A percentile compares a stretch with the other conserved stretches of the same genome.
Evolutionary conservation across 208 protist species (phyloP).

Genomic region (Lotmaria passim): DNA sequence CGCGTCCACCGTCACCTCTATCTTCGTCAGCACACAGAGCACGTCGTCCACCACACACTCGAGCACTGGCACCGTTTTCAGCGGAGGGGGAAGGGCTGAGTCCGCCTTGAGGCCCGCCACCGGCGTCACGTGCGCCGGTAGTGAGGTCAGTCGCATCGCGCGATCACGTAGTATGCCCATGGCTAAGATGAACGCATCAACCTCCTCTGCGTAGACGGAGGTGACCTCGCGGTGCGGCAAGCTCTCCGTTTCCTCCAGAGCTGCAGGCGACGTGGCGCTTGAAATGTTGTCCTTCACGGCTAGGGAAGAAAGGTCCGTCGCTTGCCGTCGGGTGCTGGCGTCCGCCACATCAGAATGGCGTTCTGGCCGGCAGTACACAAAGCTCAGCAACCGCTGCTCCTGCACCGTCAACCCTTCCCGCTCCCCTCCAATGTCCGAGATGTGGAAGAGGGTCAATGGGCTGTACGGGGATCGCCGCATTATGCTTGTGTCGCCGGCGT

Average conservation of each 20-base stretch:
- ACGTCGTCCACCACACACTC: conserved; percentile 69
- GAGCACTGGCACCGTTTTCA: conserved; percentile 51
- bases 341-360: conserved; percentile 13
- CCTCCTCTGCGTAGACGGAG: not conserved
- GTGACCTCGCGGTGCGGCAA: not conserved
- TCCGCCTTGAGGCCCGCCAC: not conserved
- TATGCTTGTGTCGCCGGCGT: conserved; percentile 1
- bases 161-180: conserved; percentile 46
- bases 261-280: not conserved
- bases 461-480: not conserved
- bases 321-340: not conserved
- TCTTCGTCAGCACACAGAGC: conserved; percentile 56
- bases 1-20: conserved; percentile 31
- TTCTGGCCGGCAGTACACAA: conserved; percentile 37
- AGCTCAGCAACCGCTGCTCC: conserved; percentile 35
- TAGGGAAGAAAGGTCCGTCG: conserved; percentile 31
- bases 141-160: conserved; percentile 65
- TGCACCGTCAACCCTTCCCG: conserved; percentile 36
- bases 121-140: conserved; percentile 34
- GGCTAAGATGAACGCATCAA: conserved; percentile 39
- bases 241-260: not conserved
- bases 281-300: conserved; percentile 17
- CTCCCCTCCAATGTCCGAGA: conserved; percentile 11
- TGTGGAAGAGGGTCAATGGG: conserved; percentile 25
- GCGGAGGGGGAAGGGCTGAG: not conserved